Conservation (phyloP, 164 flowering plant species). For the Vitis cinerea region DNA sequence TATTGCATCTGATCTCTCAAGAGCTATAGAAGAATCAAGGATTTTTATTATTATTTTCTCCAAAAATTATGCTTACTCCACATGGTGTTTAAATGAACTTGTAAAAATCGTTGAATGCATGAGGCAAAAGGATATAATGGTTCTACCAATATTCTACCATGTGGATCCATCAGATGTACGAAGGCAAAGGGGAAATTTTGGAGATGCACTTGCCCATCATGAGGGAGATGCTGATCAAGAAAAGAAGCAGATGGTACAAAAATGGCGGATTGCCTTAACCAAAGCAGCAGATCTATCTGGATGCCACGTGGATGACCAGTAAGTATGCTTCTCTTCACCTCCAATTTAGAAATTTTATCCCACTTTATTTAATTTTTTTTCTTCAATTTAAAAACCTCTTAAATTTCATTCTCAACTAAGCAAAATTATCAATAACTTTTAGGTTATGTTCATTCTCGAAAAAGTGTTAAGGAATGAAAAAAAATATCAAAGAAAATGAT, state of each 20-base stretch:
- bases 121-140: neutral
- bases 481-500: too few species aligned
- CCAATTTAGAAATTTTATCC: too few species aligned
- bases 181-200: neutral
- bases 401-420: too few species aligned
- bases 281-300: too few species aligned
- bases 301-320: too few species aligned
- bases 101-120: neutral
- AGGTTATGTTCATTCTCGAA: too few species aligned
- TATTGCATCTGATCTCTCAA: too few species aligned
- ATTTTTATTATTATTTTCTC: neutral
- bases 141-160: neutral
- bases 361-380: too few species aligned
- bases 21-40: neutral
- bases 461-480: too few species aligned
- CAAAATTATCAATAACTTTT: too few species aligned
- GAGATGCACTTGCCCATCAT: neutral
- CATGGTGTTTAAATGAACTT: constrained; percentile 1
- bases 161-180: constrained; percentile 1
- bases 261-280: neutral
- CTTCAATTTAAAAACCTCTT: too few species aligned
- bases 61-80: neutral
- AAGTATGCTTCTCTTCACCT: too few species aligned
- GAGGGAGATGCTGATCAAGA: neutral
- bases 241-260: neutral